Conservation (phyloP, 345 rosid genomes). For the Pugionium dolabratum region DNA sequence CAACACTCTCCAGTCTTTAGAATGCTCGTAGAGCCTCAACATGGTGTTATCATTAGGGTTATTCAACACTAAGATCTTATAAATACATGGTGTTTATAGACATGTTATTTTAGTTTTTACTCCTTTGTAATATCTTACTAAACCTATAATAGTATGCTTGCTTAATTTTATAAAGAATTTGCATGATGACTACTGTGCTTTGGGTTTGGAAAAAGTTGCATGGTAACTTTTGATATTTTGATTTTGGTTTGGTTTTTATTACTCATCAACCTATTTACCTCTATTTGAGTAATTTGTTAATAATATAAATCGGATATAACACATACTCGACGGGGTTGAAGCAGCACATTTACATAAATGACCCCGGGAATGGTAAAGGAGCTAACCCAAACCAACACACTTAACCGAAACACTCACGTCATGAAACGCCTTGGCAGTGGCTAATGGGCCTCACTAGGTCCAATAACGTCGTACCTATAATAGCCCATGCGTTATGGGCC, state of each 20-base stretch:
- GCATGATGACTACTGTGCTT: slow-evolving; percentile 1
- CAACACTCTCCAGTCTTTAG: slow-evolving; percentile 63
- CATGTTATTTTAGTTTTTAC: slow-evolving; percentile 1
- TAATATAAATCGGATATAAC: slow-evolving; percentile 21
- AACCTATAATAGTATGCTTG: background rate
- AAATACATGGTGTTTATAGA: background rate
- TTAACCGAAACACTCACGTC: slow-evolving; percentile 52
- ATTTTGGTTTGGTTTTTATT: background rate
- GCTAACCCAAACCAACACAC: slow-evolving; percentile 48
- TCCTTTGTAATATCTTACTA: slow-evolving; percentile 12
- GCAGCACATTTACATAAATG: slow-evolving; percentile 61
- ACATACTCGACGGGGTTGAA: slow-evolving; percentile 65
- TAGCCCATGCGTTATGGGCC: slow-evolving; percentile 43
- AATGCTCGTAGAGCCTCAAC: slow-evolving; percentile 74
- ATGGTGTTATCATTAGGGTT: slow-evolving; percentile 56
- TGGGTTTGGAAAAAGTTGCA: background rate
- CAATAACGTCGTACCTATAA: slow-evolving; percentile 49
- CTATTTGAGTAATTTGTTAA: background rate
- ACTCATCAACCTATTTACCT: background rate
- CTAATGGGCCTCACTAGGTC: slow-evolving; percentile 61
- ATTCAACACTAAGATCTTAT: slow-evolving; percentile 14
- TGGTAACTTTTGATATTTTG: background rate
- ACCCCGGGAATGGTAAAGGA: slow-evolving; percentile 64
- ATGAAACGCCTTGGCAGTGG: slow-evolving; percentile 52
- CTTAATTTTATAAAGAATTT: too few relatives aligned